Base-by-base conservation (phyloP, 441 rosid species). In the Melastoma candidum region DNA sequence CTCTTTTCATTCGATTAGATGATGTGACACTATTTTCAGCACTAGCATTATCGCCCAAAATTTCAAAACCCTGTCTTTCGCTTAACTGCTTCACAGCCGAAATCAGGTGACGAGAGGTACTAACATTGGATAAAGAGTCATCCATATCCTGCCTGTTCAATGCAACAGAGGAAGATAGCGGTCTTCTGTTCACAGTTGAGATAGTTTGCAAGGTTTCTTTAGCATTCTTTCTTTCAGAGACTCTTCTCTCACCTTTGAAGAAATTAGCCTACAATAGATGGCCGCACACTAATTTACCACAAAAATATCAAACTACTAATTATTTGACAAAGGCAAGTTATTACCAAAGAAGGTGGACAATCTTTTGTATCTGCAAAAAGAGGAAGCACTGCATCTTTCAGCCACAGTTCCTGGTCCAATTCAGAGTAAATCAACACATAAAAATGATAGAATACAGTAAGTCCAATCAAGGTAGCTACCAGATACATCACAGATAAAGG, bases 261-360 rank as follows among this genome's bases (percentile, higher is more conserved):
- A 82, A 92, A 39, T 68, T 69, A 41, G 72, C 74, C 98, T 85
- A 85, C 66, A 59, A 56, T 66, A 48, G 68, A 53, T 58, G 59
- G 54, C 25, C 26, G 25, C 29, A 26, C 17, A 4, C 32, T 27
- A 45, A 46, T 29, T 45, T n/a, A 12, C 9, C 11, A 29, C 32
- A 13, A 1, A 13, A 56, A 44, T 17, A 0, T 0, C 7, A 12
- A 54, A n/a, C 1, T 29, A 26, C 41, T 22, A 65, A 3, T 45
- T 57, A 59, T 68, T 27, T 71, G 46, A 47, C 58, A 64, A 25
- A 8, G 39, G 24, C 39, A 49, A 46, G 44, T 26, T 64, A 87
- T 77, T 68, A 87, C 96, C 89, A 92, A 68, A 60, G 87, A 82
- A 6, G 92, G 82, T 66, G 92, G 79, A 74, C 80, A 85, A 63